Evolutionary conservation across 306 rosid genomes (phyloP).

Genomic region (Hippophae rhamnoides): DNA sequence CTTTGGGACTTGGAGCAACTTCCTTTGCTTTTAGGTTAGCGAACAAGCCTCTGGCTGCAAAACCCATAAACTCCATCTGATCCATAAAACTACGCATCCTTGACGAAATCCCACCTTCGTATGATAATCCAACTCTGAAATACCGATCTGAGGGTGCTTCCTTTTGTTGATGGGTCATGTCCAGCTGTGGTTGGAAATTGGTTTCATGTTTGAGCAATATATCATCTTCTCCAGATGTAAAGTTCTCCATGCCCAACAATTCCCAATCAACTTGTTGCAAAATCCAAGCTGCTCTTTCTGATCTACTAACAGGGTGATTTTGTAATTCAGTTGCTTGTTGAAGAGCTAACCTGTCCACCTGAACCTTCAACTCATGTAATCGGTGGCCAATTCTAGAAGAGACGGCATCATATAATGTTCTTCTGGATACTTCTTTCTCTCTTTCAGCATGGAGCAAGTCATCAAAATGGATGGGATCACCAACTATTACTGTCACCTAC

Average conservation of each 20-base stretch:
- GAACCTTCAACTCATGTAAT: constrained; percentile 51
- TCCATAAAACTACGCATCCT: constrained; percentile 64
- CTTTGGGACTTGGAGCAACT: constrained; percentile 14
- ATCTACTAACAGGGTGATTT: constrained; percentile 14
- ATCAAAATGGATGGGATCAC: constrained; percentile 83
- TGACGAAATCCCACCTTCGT: constrained; percentile 25
- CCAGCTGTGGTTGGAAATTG: constrained; percentile 14
- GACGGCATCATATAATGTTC: constrained; percentile 55
- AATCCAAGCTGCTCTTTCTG: constrained; percentile 47
- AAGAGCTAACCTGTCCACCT: constrained; percentile 52
- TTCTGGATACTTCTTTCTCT: constrained; percentile 40
- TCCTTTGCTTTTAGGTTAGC: constrained; percentile 30
- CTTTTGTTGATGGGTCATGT: constrained; percentile 19
- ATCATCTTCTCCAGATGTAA: constrained; percentile 29
- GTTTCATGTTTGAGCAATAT: constrained; percentile 29
- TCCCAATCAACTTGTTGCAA: constrained; percentile 85
- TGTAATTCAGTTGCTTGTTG: constrained; percentile 37
- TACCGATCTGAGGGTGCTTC: constrained; percentile 22
- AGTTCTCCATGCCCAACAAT: constrained; percentile 54
- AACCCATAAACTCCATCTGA: constrained; percentile 67
- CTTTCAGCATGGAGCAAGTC: constrained; percentile 46
- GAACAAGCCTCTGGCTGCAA: constrained; percentile 85
- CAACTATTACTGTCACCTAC: constrained; percentile 76
- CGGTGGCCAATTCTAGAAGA: constrained; percentile 64
- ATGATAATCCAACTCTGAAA: constrained; percentile 42